phyloP scores from a whole-genome alignment of 2,329 filamentous ascomycete genomes.

The Aspergillus phoenicis region DNA sequence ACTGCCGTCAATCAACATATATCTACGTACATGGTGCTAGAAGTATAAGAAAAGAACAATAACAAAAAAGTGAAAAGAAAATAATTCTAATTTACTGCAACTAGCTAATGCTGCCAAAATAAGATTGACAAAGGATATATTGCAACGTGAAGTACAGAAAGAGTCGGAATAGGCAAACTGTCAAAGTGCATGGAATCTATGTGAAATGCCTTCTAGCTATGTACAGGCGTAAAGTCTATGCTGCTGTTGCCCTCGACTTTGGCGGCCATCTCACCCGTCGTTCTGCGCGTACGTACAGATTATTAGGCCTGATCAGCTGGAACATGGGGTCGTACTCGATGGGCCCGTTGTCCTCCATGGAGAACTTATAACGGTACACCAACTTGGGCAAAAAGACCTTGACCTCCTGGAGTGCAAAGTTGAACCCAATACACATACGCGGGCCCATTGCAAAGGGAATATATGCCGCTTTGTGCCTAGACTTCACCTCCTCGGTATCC shows the following conservation, averaged over 20 bases:
- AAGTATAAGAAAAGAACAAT: no score
- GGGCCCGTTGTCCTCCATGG: conserved; percentile 49
- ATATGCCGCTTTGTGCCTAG: conserved; percentile 55
- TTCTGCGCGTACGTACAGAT: conserved; percentile 25
- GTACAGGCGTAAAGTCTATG: no score
- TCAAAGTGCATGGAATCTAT: no score
- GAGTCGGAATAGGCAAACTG: no score
- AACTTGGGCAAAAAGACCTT: conserved; percentile 60
- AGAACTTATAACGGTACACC: conserved; percentile 61
- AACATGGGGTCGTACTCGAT: conserved; percentile 42
- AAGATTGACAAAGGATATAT: no score
- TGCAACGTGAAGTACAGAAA: no score
- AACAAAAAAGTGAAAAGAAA: no score
- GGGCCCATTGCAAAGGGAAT: conserved; percentile 62
- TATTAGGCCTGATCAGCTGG: conserved; percentile 31
- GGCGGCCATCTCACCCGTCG: conserved; percentile 30
- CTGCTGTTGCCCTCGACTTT: conserved; percentile 15
- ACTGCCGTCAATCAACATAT: no score
- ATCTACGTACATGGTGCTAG: no score
- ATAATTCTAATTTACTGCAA: no score
- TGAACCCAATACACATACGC: conserved; percentile 65
- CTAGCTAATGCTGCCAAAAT: no score
- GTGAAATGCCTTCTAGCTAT: no score
- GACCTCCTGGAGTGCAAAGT: conserved; percentile 63
- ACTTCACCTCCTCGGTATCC: conserved; percentile 58